These are phyloP conservation scores for Puccinia horiana DNA, from an alignment of 1,284 basidiomycete genomes.

Conservation along the genomic window DNA sequence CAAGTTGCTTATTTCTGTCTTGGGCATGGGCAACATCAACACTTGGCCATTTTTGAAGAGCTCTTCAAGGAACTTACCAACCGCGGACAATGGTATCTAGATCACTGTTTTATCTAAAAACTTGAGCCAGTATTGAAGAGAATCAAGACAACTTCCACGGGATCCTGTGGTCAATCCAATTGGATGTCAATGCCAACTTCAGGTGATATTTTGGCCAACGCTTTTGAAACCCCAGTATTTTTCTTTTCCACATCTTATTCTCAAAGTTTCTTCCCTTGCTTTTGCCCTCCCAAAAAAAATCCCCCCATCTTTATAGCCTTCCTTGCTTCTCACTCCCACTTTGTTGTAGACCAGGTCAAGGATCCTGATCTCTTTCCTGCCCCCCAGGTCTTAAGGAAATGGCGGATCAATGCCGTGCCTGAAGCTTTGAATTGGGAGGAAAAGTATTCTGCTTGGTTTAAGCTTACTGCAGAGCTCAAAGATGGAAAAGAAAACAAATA, in stretches of 20 bases:
- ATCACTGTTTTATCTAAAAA: background rate
- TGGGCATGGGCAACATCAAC: background rate
- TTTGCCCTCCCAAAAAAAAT: slow-evolving; percentile 2
- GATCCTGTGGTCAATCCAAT: background rate
- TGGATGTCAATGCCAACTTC: background rate
- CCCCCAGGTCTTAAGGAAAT: background rate
- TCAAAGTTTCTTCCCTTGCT: slow-evolving; percentile 8
- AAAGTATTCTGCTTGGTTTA: background rate
- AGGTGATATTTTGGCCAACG: background rate
- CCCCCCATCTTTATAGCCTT: background rate
- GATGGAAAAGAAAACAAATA: no score
- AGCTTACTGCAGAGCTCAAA: background rate
- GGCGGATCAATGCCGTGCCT: background rate
- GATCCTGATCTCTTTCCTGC: background rate
- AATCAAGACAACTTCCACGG: background rate
- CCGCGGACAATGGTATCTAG: background rate
- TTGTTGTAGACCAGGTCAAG: background rate
- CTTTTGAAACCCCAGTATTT: background rate
- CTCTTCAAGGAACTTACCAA: background rate
- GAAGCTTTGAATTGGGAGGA: background rate
- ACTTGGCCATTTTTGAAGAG: background rate
- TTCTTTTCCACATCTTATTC: slow-evolving; percentile 1
- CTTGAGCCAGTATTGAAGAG: background rate
- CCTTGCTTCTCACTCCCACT: background rate
- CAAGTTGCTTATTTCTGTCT: background rate